Evolutionary conservation across 257 asterid genomes (phyloP).

Genomic region (Solanum pinnatisectum): DNA sequence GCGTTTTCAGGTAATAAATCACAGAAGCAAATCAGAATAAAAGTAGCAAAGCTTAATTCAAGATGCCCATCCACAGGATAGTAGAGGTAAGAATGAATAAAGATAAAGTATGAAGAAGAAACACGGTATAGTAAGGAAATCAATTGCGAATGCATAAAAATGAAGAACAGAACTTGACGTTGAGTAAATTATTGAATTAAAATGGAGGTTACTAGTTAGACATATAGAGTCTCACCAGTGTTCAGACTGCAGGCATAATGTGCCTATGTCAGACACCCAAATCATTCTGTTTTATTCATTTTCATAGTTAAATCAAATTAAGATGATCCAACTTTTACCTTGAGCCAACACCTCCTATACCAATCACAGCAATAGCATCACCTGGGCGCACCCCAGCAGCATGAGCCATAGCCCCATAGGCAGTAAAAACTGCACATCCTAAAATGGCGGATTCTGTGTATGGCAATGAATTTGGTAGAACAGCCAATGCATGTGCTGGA

Average conservation of each 20-base stretch:
- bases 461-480: slow-evolving; percentile 75
- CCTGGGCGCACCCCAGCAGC: slow-evolving; percentile 94
- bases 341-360: slow-evolving; percentile 97
- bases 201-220: background rate
- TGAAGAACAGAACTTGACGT: background rate
- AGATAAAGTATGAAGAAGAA: background rate
- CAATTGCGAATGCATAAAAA: background rate
- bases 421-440: slow-evolving; percentile 98
- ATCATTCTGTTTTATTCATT: background rate
- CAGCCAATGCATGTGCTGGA: slow-evolving; percentile 78
- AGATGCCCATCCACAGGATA: background rate
- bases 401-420: slow-evolving; percentile 99
- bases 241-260: background rate
- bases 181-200: background rate
- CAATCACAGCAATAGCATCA: slow-evolving; percentile 90
- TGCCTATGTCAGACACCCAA: background rate
- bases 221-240: background rate
- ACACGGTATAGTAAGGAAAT: background rate
- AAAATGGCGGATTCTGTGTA: slow-evolving; percentile 87
- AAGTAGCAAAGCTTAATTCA: background rate
- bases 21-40: background rate
- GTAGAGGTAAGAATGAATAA: background rate
- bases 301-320: background rate
- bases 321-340: slow-evolving; percentile 38
- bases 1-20: slow-evolving; percentile 20